A percentile compares a stretch with the other conserved stretches of the same genome.
Evolutionary conservation across 768 basidiomycete species (phyloP).

Genomic region (Lactarius hengduanensis): DNA sequence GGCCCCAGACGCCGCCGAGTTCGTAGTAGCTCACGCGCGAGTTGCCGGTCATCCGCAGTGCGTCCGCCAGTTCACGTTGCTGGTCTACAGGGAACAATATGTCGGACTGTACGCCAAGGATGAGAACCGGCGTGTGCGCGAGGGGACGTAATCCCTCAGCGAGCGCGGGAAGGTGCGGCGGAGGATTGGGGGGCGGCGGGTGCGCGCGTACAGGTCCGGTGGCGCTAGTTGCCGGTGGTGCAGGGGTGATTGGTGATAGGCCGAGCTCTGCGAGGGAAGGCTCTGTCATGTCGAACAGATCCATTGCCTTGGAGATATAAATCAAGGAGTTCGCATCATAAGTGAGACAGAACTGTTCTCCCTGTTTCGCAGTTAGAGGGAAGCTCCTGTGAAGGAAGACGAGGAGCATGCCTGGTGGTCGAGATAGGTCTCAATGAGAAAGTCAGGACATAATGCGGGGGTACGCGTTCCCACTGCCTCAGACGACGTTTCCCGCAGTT

Average conservation of each 20-base stretch:
- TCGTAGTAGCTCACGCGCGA: slow-evolving; percentile 91
- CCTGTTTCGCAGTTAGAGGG: slow-evolving; percentile 43
- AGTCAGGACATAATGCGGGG: slow-evolving; percentile 93
- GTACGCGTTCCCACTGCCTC: slow-evolving; percentile 32
- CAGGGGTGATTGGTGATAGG: slow-evolving; percentile 41
- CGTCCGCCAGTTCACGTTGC: slow-evolving; percentile 92
- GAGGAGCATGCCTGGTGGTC: slow-evolving; percentile 69
- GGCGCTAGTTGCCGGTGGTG: slow-evolving; percentile 28
- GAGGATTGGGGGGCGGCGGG: slow-evolving; percentile 67
- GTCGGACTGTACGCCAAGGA: slow-evolving; percentile 95
- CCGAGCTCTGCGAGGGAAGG: slow-evolving; percentile 70
- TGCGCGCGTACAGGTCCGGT: slow-evolving; percentile 55
- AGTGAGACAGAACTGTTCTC: slow-evolving; percentile 95
- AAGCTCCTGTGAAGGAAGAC: neutral
- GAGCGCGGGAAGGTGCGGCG: slow-evolving; percentile 73
- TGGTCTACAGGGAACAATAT: slow-evolving; percentile 97
- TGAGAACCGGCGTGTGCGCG: slow-evolving; percentile 70
- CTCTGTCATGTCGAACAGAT: slow-evolving; percentile 92
- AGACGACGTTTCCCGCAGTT: slow-evolving; percentile 47
- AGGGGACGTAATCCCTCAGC: slow-evolving; percentile 78
- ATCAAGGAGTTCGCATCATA: slow-evolving; percentile 99
- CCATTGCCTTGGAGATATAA: slow-evolving; percentile 99
- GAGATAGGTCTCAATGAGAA: slow-evolving; percentile 97
- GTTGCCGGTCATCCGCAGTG: slow-evolving; percentile 88
- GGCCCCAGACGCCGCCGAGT: slow-evolving; percentile 98